Percentiles rank a stretch among this genome's conserved stretches.
phyloP scores from a whole-genome alignment of 345 rosid species.

The Populus nigra region DNA sequence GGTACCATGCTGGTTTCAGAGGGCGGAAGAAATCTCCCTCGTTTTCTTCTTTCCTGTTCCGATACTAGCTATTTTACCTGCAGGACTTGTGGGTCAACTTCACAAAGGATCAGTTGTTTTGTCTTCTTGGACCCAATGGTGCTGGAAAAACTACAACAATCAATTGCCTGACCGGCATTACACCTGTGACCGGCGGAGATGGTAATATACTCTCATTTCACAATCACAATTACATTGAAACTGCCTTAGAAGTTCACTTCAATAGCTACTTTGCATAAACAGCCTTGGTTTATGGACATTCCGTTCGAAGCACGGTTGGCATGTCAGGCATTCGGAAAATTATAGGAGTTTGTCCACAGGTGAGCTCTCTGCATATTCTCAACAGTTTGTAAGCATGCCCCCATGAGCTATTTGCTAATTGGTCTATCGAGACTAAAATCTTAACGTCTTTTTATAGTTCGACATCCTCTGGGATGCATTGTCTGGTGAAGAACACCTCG shows the following conservation, averaged over 20 bases:
- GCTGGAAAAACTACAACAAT: constrained; percentile 93
- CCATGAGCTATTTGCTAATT: neutral
- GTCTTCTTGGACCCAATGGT: constrained; percentile 96
- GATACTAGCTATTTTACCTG: constrained; percentile 13
- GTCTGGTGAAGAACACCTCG: constrained; percentile 81
- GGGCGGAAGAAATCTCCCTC: neutral
- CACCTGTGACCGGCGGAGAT: constrained; percentile 78
- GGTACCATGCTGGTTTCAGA: neutral
- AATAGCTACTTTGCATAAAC: constrained; percentile 16
- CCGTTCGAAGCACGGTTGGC: constrained; percentile 71
- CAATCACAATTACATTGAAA: neutral
- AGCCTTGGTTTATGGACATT: constrained; percentile 75
- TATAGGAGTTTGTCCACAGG: constrained; percentile 98
- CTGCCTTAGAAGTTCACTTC: neutral
- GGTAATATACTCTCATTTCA: constrained; percentile 40
- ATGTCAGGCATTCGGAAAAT: constrained; percentile 76
- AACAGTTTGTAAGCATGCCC: constrained; percentile 2
- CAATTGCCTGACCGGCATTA: constrained; percentile 79
- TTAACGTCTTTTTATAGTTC: constrained; percentile 42
- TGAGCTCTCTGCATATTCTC: constrained; percentile 13
- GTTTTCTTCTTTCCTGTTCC: neutral
- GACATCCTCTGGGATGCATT: constrained; percentile 89
- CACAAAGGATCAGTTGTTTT: constrained; percentile 78
- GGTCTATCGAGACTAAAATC: constrained; percentile 13
- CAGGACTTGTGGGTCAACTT: constrained; percentile 88